Base-by-base conservation (phyloP, 2,329 filamentous ascomycete species). In the Chaetothyriales sp. region DNA sequence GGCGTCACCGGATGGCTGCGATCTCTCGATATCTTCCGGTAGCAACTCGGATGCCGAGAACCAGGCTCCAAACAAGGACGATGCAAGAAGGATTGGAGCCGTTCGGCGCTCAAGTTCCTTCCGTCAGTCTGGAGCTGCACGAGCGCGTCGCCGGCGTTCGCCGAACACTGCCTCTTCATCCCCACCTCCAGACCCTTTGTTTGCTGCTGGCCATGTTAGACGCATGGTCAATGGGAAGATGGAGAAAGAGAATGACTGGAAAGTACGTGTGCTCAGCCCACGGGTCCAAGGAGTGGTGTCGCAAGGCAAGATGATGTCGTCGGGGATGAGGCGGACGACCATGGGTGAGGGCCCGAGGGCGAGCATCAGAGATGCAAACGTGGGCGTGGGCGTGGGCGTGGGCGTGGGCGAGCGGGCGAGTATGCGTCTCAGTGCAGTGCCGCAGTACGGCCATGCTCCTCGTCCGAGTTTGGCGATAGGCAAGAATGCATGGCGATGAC, bases 151-250 rank as follows among this genome's bases (percentile, higher is more conserved):
- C 61, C 68, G 77, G 47, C 75, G 79, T 54, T 80, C 77, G 56
- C 79, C 77, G 5, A 76, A 74, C 9, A 67, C 69, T 18, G 68
- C 69, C 47, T 66, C 68, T 4, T 77, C 74, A 50, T 77, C 79
- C 13, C 77, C 78, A 1, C 75, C 70, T 49, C 77, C 80, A 58
- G 77, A 76, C 53, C 69, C 70, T 6, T 72, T 82, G 65, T 84
- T 85, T 65, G 82, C 79, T 0, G 78, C 81, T 20, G 75, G 77
- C 51, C 81, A 83, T 56, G 81, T 82, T 22, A 73, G 82, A 44
- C 73, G 82, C 13, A 83, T 85, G 78, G 59, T 60, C 37, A 55
- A 54, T 44, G 77, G 81, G 43, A 80, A 77, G 62, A 76, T 72
- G 47, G 76, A 81, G 29, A 78, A 77, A 58, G 77, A 78, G 44